These are phyloP conservation scores for Stygiomarasmius scandens DNA, from an alignment of 1,284 basidiomycete genomes.

Conservation along the genomic window DNA sequence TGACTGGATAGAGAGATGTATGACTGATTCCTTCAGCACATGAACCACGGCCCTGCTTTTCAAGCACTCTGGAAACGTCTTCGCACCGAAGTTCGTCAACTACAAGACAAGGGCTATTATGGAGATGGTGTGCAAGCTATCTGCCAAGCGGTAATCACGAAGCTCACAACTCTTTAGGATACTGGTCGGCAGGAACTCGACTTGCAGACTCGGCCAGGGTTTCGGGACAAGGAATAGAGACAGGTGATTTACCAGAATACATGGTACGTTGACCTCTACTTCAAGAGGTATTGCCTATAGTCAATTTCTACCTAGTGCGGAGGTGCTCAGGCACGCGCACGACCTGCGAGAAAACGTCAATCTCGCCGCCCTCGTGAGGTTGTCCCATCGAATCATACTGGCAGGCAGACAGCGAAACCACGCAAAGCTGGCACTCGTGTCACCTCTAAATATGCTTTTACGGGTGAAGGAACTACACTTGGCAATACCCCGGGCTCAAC, in stretches of 20 bases:
- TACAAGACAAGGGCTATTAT: conserved; percentile 75
- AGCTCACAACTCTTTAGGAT: conserved; percentile 47
- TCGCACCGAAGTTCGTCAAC: conserved; percentile 60
- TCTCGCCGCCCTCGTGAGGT: conserved; percentile 39
- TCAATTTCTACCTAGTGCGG: conserved; percentile 60
- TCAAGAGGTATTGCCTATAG: background rate
- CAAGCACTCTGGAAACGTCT: conserved; percentile 72
- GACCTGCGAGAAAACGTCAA: conserved; percentile 44
- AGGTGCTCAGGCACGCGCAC: conserved; percentile 68
- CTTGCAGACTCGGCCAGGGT: conserved; percentile 64
- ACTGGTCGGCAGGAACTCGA: conserved; percentile 77
- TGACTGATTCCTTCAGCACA: conserved; percentile 51
- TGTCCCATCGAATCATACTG: conserved; percentile 57
- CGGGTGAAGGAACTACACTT: conserved; percentile 56
- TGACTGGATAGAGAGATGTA: background rate
- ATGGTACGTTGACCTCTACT: conserved; percentile 48
- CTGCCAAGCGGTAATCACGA: background rate
- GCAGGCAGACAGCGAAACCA: conserved; percentile 61
- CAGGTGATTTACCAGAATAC: conserved; percentile 71
- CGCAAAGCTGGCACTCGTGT: conserved; percentile 73
- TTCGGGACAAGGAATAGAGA: conserved; percentile 50
- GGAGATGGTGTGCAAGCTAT: conserved; percentile 62
- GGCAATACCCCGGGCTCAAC: conserved; percentile 44
- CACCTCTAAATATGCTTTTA: conserved; percentile 59
- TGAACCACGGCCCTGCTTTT: conserved; percentile 76